Percentiles rank a stretch among this genome's conserved stretches.
phyloP scores from a whole-genome alignment of 1,284 basidiomycete species.

The Marasmius tenuissimus region DNA sequence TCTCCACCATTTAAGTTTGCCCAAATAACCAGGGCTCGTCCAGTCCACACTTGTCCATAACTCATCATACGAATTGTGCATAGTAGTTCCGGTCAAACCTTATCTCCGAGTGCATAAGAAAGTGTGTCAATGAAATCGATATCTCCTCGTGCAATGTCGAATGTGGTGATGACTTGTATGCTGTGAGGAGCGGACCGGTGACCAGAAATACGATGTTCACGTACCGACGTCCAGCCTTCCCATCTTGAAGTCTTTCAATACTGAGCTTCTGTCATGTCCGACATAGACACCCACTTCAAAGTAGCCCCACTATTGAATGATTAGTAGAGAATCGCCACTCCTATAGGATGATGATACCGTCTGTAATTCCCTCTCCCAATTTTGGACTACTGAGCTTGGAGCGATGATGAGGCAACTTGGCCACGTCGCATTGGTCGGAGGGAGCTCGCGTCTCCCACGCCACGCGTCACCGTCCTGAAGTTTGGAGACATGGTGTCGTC shows the following conservation, averaged over 20 bases:
- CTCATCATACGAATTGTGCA: conserved; percentile 85
- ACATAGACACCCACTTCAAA: conserved; percentile 76
- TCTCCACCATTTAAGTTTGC: conserved; percentile 69
- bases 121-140: conserved; percentile 66
- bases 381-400: conserved; percentile 74
- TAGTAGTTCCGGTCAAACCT: conserved; percentile 81
- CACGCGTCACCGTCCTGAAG: conserved; percentile 64
- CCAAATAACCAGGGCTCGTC: conserved; percentile 73
- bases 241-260: conserved; percentile 68
- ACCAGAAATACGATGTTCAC: conserved; percentile 24
- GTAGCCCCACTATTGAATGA: conserved; percentile 63
- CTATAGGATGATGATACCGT: conserved; percentile 33
- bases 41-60: conserved; percentile 83
- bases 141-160: conserved; percentile 66
- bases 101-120: conserved; percentile 64
- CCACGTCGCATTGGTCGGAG: conserved; percentile 68
- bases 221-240: conserved; percentile 74
- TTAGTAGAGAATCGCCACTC: background rate
- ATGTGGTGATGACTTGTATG: conserved; percentile 64
- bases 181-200: conserved; percentile 7
- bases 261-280: conserved; percentile 49
- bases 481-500: conserved; percentile 58
- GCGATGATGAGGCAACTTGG: conserved; percentile 82
- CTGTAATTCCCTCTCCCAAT: conserved; percentile 82
- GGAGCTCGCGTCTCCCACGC: conserved; percentile 51